Conservation (phyloP, 768 basidiomycete species). For the Pulveroboletus frians region DNA sequence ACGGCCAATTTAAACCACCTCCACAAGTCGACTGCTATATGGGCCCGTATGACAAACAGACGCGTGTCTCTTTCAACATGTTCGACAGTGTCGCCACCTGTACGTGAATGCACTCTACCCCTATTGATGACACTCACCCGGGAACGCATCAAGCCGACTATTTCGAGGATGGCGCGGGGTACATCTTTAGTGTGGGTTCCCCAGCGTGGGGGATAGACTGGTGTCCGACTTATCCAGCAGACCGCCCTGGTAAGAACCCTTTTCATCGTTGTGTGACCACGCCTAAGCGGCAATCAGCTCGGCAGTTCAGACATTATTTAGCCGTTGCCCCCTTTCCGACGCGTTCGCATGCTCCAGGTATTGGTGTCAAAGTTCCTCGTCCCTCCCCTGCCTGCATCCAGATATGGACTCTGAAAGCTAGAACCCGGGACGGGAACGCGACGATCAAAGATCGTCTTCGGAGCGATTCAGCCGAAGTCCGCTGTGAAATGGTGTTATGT, state of each 20-base stretch:
- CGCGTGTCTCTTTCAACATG: slow-evolving; percentile 42
- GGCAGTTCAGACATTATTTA: slow-evolving; percentile 67
- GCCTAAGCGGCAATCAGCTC: slow-evolving; percentile 34
- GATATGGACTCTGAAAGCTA: slow-evolving; percentile 64
- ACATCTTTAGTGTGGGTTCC: slow-evolving; percentile 82
- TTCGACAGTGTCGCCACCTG: slow-evolving; percentile 57
- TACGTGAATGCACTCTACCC: slow-evolving; percentile 40
- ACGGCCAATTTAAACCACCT: slow-evolving; percentile 46
- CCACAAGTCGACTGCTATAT: slow-evolving; percentile 57
- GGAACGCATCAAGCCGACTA: slow-evolving; percentile 46
- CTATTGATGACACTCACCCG: not conserved
- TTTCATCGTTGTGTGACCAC: not conserved
- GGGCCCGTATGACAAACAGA: slow-evolving; percentile 58
- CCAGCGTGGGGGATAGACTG: slow-evolving; percentile 92
- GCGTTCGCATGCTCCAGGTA: slow-evolving; percentile 53
- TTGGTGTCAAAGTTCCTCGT: slow-evolving; percentile 54
- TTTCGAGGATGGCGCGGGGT: slow-evolving; percentile 52
- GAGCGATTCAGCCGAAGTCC: slow-evolving; percentile 35
- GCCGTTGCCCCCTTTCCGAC: slow-evolving; percentile 77
- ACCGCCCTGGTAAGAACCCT: slow-evolving; percentile 43
- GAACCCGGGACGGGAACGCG: slow-evolving; percentile 3
- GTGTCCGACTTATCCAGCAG: slow-evolving; percentile 73
- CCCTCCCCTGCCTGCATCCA: slow-evolving; percentile 72
- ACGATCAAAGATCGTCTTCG: slow-evolving; percentile 24
- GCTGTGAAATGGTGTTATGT: slow-evolving; percentile 83